Evolutionary conservation across 768 basidiomycete genomes (phyloP).

Genomic region (Lactarius pseudohatsudake): DNA sequence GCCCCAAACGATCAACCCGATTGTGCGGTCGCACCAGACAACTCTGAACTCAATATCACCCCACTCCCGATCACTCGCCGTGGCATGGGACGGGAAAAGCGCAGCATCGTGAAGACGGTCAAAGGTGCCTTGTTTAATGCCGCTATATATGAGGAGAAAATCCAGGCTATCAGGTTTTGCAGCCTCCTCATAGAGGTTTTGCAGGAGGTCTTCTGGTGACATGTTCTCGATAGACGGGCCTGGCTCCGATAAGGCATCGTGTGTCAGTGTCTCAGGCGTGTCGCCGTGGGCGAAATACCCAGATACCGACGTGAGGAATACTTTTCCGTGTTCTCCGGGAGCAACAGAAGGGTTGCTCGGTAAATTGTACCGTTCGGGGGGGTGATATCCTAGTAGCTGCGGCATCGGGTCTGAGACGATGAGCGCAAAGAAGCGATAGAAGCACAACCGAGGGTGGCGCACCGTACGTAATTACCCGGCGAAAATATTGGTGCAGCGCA

Average conservation of each 20-base stretch:
- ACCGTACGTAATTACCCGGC: not conserved
- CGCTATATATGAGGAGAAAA: not conserved
- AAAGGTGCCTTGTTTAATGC: not conserved
- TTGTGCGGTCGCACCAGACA: slow-evolving; percentile 6
- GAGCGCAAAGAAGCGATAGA: not conserved
- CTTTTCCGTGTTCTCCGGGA: not conserved
- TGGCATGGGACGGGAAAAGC: not conserved
- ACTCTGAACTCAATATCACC: not conserved
- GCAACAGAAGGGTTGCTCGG: not conserved
- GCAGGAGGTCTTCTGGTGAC: not conserved
- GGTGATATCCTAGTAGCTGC: not conserved
- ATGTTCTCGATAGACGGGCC: not conserved
- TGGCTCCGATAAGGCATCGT: not conserved
- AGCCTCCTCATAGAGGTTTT: not conserved
- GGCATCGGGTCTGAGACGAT: not conserved
- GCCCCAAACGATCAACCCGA: not conserved
- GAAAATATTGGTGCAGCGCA: not conserved
- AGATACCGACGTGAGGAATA: not conserved
- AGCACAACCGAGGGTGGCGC: not conserved
- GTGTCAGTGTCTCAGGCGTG: not conserved
- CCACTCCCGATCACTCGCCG: not conserved
- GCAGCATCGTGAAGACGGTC: not conserved
- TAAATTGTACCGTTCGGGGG: not conserved
- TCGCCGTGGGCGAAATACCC: not conserved
- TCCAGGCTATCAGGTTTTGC: not conserved